phyloP scores from a whole-genome alignment of 495 filamentous ascomycete species.

The Penicillium arizonense region DNA sequence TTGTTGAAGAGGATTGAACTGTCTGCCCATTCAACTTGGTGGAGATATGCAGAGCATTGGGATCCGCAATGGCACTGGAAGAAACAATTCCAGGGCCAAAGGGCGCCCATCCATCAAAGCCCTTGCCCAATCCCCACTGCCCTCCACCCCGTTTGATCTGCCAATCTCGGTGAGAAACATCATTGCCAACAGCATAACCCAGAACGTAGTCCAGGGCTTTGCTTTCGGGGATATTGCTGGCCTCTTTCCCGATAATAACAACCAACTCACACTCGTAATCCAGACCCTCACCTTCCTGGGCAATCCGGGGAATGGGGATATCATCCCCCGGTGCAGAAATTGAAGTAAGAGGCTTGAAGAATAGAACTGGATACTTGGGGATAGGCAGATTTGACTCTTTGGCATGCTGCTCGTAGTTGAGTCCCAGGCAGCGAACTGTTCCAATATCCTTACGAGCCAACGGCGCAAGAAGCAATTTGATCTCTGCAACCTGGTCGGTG shows the following conservation, averaged over 20 bases:
- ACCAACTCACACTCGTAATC: conserved; percentile 90
- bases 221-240: conserved; percentile 62
- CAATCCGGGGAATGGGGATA: conserved; percentile 61
- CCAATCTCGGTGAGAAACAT: conserved; percentile 82
- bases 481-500: conserved; percentile 65
- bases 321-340: conserved; percentile 68
- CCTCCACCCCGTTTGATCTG: conserved; percentile 76
- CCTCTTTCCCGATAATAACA: conserved; percentile 70
- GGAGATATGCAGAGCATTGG: conserved; percentile 62
- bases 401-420: conserved; percentile 82
- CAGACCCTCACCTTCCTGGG: conserved; percentile 59
- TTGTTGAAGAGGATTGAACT: conserved; percentile 72
- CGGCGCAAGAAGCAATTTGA: conserved; percentile 66
- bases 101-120: conserved; percentile 89
- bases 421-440: conserved; percentile 75
- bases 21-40: conserved; percentile 70
- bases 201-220: conserved; percentile 72
- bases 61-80: conserved; percentile 62
- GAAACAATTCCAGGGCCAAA: conserved; percentile 79
- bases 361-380: conserved; percentile 75
- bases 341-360: conserved; percentile 79
- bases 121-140: conserved; percentile 81
- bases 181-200: conserved; percentile 80
- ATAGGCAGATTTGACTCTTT: conserved; percentile 73
- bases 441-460: conserved; percentile 65